Evolutionary conservation across 1,284 basidiomycete genomes (phyloP), one percentile per base, ranked within the genome.

Genomic region (Xerocomus tenax): DNA sequence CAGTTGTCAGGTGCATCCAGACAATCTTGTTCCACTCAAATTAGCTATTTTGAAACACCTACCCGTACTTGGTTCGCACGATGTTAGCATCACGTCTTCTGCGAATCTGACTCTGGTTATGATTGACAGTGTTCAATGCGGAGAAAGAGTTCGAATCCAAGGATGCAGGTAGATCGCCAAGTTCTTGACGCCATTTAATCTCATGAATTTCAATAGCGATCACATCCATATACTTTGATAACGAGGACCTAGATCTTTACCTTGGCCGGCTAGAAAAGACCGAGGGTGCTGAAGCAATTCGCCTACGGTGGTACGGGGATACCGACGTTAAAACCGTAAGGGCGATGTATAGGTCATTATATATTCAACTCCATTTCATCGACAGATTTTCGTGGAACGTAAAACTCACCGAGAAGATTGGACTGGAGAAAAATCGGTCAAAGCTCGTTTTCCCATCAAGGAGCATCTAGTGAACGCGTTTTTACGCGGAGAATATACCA

Each of bases 341-440:
- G 19, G 12, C 15, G 26, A 16, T 39, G 35, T 16, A 16, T 35
- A 43, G 28, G 39, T 35, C 43, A 3, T 13, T 28, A 3, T 10
- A 15, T 5, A 38, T 41, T 2, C 35, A 23, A 47, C 48, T 3
- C 28, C 34, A 49, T 51, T 19, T 44, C 18, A 10, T 48, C 13
- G 34, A 21, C 61, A 91, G 84, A 94, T 98, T 55, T 98, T 97
- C 62, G 92, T 98, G 40, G 95, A 98, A 74, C 90, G 96, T 53
- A 98, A 98, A 72, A 98, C 96, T 0, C 95, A 98, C 66, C 81
- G 94, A 47, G 95, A 98, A 71, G 95, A 98, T 68, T 98, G 96
- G 95, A 98, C 96, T 0, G 95, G 95, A 29, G 95, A 98, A 70
- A 98, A 98, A 71, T 95, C 91, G 15, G 95, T 98, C 66, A 98